These are phyloP conservation scores for Prunus campanulata DNA, from an alignment of 306 rosid species.

Conservation along the genomic window DNA sequence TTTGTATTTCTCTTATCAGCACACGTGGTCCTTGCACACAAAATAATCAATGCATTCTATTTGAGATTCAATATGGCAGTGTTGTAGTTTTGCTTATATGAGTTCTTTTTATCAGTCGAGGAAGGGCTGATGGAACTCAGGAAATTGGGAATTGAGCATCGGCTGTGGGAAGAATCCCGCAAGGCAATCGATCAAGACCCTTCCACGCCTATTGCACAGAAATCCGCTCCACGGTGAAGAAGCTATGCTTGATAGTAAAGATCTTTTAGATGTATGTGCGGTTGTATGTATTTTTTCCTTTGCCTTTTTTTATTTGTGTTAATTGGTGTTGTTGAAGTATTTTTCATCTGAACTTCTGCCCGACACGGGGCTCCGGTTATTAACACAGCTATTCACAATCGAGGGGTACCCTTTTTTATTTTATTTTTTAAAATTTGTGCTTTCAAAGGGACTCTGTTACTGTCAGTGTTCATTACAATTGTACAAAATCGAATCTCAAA, in stretches of 20 bases:
- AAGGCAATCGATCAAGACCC: conserved; percentile 64
- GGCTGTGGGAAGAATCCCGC: conserved; percentile 94
- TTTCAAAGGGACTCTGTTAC: background rate
- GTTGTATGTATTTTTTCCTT: background rate
- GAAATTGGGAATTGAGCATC: conserved; percentile 82
- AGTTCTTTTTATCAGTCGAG: conserved; percentile 58
- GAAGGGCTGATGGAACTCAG: conserved; percentile 82
- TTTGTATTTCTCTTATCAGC: background rate
- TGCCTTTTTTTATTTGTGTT: background rate
- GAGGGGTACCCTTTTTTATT: no score
- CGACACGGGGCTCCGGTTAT: background rate
- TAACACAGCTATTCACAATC: background rate
- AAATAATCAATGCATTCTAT: background rate
- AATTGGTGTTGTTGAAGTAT: background rate
- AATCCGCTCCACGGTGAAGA: conserved; percentile 12
- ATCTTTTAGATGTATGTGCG: background rate
- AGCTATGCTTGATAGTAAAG: conserved; percentile 9
- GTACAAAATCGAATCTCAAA: background rate
- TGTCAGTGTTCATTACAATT: background rate
- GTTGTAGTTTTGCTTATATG: conserved; percentile 9
- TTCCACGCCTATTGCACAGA: conserved; percentile 13
- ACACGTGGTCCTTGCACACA: background rate
- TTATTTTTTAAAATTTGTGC: background rate
- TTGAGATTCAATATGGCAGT: conserved; percentile 2
- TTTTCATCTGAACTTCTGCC: background rate